These are phyloP conservation scores for Leishmania amazonensis DNA, from an alignment of 208 protist species.

Conservation along the genomic window DNA sequence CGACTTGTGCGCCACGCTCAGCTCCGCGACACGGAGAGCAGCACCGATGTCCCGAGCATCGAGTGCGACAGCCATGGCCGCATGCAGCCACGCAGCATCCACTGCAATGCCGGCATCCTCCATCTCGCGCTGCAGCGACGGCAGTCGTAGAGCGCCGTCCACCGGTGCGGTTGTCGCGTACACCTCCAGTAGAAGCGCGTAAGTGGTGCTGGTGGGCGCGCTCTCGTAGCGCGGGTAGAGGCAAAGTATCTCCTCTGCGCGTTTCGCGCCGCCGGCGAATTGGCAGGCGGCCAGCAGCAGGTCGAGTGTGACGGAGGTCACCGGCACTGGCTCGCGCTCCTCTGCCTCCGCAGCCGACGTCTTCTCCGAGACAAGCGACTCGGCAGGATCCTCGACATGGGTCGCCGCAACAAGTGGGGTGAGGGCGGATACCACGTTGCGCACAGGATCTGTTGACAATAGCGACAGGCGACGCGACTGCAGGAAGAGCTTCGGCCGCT, in stretches of 20 bases:
- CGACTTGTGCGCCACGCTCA: conserved; percentile 32
- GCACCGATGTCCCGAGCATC: conserved; percentile 48
- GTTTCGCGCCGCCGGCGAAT: conserved; percentile 33
- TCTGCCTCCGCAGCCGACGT: conserved; percentile 24
- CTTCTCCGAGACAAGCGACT: conserved; percentile 17
- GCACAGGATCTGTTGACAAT: conserved; percentile 60
- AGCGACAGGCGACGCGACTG: conserved; percentile 49
- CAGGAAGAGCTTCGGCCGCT: conserved; percentile 62
- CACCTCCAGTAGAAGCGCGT: conserved; percentile 46
- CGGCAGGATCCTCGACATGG: conserved; percentile 20
- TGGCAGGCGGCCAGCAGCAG: conserved; percentile 71
- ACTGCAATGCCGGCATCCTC: conserved; percentile 31
- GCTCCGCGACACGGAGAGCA: conserved; percentile 49
- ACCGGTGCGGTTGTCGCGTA: conserved; percentile 26
- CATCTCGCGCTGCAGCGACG: conserved; percentile 22
- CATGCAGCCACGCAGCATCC: conserved; percentile 44
- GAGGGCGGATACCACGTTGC: conserved; percentile 42
- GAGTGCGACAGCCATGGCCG: conserved; percentile 57
- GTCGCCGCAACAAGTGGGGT: conserved; percentile 22
- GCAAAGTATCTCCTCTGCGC: conserved; percentile 45
- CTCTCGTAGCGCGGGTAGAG: conserved; percentile 39
- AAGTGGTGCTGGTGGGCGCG: conserved; percentile 37
- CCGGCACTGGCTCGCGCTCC: conserved; percentile 20
- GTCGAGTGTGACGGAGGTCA: conserved; percentile 60
- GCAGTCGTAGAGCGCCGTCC: conserved; percentile 19